Evolutionary conservation across 495 filamentous ascomycete species (phyloP).

Genomic region (Hypomontagnella monticulosa): DNA sequence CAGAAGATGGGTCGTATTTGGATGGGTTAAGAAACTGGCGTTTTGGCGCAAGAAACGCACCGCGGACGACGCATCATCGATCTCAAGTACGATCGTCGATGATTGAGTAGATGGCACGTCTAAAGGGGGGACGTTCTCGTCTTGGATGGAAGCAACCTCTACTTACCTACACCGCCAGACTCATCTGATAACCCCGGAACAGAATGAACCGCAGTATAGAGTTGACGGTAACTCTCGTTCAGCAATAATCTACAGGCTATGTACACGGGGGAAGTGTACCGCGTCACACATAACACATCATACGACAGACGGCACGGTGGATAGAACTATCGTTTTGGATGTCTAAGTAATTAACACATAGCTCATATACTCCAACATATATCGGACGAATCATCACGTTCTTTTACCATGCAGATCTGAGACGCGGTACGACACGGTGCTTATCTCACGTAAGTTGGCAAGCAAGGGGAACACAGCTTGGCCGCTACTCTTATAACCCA

Average conservation of each 20-base stretch:
- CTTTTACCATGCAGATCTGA: conserved; percentile 7
- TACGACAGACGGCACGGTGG: background rate
- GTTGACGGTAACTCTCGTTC: background rate
- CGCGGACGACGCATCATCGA: conserved; percentile 17
- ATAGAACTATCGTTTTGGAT: background rate
- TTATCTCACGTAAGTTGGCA: conserved; percentile 31
- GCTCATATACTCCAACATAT: background rate
- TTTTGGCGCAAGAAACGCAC: conserved; percentile 35
- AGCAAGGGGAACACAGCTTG: conserved; percentile 7
- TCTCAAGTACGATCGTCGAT: conserved; percentile 7
- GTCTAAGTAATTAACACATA: background rate
- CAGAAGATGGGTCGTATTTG: conserved; percentile 1
- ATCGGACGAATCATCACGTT: conserved; percentile 14
- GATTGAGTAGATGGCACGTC: background rate
- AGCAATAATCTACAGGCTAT: background rate
- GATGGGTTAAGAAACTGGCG: conserved; percentile 32
- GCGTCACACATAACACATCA: background rate
- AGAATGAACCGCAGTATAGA: no score
- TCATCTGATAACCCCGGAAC: no score
- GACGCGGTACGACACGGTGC: conserved; percentile 1
- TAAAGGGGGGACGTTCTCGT: background rate
- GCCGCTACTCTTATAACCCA: conserved; percentile 7
- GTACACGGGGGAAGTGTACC: background rate
- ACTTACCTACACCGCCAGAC: no score
- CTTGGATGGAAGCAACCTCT: no score